A percentile compares a stretch with the other conserved stretches of the same genome.
phyloP scores from a whole-genome alignment of 192 early-diverging fungal genomes.

The Linnemannia elongata region DNA sequence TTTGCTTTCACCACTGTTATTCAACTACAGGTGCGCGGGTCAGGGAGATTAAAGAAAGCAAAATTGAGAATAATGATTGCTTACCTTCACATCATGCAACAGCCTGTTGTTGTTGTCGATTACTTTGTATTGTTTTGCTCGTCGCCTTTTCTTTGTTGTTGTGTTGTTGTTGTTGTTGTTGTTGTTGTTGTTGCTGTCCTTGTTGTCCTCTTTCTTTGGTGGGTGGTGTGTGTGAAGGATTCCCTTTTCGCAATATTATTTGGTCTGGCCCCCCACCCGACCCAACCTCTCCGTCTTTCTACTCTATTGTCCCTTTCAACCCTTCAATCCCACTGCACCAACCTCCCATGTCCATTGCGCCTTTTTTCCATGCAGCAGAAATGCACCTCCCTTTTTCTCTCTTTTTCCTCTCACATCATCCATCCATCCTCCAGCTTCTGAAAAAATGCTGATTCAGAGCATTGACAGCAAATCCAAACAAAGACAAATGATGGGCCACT shows the following conservation, averaged over 20 bases:
- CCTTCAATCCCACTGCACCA: too few relatives aligned
- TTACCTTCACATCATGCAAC: background rate
- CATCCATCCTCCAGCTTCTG: background rate
- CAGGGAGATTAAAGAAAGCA: background rate
- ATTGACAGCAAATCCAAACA: conserved; percentile 3
- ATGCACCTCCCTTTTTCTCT: background rate
- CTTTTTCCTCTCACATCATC: background rate
- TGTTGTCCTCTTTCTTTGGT: background rate
- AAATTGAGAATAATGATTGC: background rate
- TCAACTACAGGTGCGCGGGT: background rate
- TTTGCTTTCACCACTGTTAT: background rate
- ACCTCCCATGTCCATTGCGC: background rate
- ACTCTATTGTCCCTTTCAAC: background rate
- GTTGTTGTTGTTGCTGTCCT: background rate
- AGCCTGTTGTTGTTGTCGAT: background rate
- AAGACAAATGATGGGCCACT: background rate
- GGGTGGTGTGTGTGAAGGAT: background rate
- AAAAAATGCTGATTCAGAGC: background rate
- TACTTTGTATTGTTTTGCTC: background rate
- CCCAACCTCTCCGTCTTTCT: too few relatives aligned
- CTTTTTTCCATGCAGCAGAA: background rate
- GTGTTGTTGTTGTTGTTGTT: background rate
- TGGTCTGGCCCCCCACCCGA: background rate
- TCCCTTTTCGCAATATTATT: background rate
- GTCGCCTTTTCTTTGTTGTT: background rate